Evolutionary conservation across 176 grass and related monocot genomes (phyloP), one percentile per base, ranked within the genome.

Genomic region (Triticum urartu): DNA sequence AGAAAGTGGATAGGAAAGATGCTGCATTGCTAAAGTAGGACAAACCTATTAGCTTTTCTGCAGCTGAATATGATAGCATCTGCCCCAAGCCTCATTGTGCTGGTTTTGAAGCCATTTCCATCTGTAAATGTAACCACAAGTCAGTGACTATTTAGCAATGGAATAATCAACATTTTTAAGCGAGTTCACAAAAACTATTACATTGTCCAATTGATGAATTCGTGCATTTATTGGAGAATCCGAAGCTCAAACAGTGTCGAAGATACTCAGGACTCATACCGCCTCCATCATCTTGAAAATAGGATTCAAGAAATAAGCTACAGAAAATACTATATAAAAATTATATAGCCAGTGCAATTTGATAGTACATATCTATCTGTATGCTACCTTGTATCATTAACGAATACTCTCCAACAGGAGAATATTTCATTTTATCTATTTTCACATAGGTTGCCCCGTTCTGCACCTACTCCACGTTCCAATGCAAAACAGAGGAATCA

Each of bases 31-130:
- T 72, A 3, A 75, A 75, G 13, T 75, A 75, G 72, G 72, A 50
- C 11, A 24, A 26, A 97, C 94, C 83, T 88, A 42, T 81, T 87
- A 54, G 94, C 85, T 79, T 64, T 73, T 54, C 24, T 80, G 75
- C 91, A 81, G 86, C 76, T 94, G 79, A 97, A 97, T 71, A 97
- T 88, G 82, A 97, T 86, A 83, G 75, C 90, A 86, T 94, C 94
- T 78, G 94, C 86, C 63, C 94, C 94, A 81, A 97, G 89, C 77
- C 94, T 94, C 94, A 97, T 97, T 22, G 91, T 90, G 80, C 94
- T 97, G 84, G 94, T 97, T 83, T 97, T 97, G 18, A 97, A 97
- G 36, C 94, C 94, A 89, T 97, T 97, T 89, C 94, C 92, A 85
- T 97, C 94, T 97, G 71, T 64, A 80, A 18, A 69, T 14, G 11